Percentiles rank a stretch among this genome's conserved stretches.
These are phyloP conservation scores for Penicillium sp. DNA, from an alignment of 2,329 filamentous ascomycete genomes.

Conservation along the genomic window DNA sequence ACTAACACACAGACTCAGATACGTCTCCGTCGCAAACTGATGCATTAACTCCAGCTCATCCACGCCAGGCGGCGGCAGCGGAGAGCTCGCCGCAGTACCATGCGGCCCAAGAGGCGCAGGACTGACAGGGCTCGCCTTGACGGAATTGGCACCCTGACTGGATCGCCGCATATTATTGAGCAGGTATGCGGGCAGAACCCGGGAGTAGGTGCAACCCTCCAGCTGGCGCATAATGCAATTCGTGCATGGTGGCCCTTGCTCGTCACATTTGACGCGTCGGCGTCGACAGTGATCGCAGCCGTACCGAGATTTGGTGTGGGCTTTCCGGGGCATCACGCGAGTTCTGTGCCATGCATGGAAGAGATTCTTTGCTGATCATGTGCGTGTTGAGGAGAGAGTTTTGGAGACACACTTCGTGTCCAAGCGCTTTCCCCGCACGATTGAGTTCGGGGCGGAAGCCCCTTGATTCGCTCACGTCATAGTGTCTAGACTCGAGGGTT, in stretches of 20 bases:
- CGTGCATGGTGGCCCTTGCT: constrained; percentile 33
- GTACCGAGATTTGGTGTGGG: constrained; percentile 28
- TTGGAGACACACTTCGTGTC: not conserved
- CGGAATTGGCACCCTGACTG: not conserved
- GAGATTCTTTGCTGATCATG: not conserved
- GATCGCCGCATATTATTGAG: not conserved
- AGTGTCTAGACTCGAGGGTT: too few relatives aligned
- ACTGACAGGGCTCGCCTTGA: not conserved
- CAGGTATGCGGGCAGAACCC: constrained; percentile 13
- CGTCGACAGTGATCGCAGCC: constrained; percentile 27
- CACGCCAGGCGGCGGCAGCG: constrained; percentile 4
- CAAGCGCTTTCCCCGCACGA: not conserved
- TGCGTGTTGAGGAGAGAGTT: not conserved
- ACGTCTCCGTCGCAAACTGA: constrained; percentile 50
- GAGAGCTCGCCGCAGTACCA: not conserved
- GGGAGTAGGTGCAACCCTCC: constrained; percentile 25
- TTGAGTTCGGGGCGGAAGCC: not conserved
- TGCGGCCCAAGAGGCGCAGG: not conserved
- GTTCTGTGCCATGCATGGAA: not conserved
- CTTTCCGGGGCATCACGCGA: constrained; percentile 17
- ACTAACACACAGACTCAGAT: constrained; percentile 38
- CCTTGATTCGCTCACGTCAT: not conserved
- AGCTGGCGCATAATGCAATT: constrained; percentile 33
- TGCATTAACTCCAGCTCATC: constrained; percentile 54
- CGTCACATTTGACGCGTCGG: constrained; percentile 34